These are phyloP conservation scores for Emericellopsis cladophorae DNA, from an alignment of 2,329 filamentous ascomycete species.

Conservation along the genomic window DNA sequence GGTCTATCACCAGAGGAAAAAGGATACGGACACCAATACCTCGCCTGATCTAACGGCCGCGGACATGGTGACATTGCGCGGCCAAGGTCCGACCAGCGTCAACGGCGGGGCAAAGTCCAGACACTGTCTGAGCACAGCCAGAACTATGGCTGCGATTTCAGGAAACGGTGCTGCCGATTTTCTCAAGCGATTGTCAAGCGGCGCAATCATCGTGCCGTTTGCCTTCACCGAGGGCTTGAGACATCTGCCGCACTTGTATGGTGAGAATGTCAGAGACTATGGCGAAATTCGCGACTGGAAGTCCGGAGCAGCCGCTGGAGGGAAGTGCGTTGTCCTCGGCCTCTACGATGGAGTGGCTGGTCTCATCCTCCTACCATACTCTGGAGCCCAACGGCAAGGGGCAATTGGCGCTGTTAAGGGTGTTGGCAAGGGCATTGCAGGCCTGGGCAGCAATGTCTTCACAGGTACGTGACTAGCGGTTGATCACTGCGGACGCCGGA, in stretches of 20 bases:
- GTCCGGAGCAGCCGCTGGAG: not conserved
- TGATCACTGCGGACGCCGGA: not conserved
- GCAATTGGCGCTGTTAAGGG: not conserved
- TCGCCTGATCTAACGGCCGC: not conserved
- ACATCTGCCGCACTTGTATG: not conserved
- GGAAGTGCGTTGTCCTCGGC: not conserved
- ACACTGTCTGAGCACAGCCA: not conserved
- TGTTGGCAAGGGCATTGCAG: not conserved
- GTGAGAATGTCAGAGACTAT: slow-evolving; percentile 1
- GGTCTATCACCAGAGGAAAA: not conserved
- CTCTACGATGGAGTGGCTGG: not conserved
- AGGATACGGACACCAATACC: not conserved
- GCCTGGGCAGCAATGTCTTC: not conserved
- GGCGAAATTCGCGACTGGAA: slow-evolving; percentile 3
- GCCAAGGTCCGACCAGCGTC: not conserved
- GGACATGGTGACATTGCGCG: no score
- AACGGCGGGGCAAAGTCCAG: not conserved
- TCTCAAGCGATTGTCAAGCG: not conserved
- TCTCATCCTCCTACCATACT: not conserved
- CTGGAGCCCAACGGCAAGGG: not conserved
- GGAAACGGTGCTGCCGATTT: not conserved
- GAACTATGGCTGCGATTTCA: not conserved
- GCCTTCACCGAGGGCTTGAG: slow-evolving; percentile 3
- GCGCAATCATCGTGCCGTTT: not conserved
- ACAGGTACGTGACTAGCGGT: not conserved